Percentiles rank a stretch among this genome's conserved stretches.
These are phyloP conservation scores for Bipolaris oryzae DNA, from an alignment of 2,329 filamentous ascomycete species.

Conservation along the genomic window DNA sequence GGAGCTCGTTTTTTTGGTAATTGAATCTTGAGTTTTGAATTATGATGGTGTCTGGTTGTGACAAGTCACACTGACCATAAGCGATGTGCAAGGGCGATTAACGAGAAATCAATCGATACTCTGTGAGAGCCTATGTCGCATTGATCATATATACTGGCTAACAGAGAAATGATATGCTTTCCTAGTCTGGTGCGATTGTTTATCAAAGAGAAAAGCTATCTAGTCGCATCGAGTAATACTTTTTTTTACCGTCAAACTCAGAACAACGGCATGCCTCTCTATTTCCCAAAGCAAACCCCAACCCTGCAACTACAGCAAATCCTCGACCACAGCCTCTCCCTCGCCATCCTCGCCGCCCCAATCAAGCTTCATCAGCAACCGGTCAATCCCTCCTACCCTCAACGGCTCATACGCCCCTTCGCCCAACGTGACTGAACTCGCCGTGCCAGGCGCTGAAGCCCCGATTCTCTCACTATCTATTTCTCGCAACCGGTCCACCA, in stretches of 20 bases:
- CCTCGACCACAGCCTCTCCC: conserved; percentile 24
- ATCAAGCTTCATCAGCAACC: conserved; percentile 89
- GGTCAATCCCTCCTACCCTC: conserved; percentile 79
- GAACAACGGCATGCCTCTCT: neutral
- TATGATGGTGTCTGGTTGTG: too few species aligned
- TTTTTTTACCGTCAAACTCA: too few species aligned
- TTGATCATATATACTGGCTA: neutral
- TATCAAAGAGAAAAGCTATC: neutral
- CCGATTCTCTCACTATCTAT: conserved; percentile 62
- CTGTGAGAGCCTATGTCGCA: neutral
- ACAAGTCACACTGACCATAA: too few species aligned
- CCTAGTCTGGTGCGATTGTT: too few species aligned
- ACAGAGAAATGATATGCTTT: neutral
- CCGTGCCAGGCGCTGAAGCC: conserved; percentile 23
- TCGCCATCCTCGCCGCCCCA: conserved; percentile 52
- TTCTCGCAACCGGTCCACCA: conserved; percentile 62
- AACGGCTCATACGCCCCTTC: conserved; percentile 69
- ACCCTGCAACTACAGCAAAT: conserved; percentile 17
- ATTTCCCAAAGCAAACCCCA: neutral
- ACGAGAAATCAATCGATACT: neutral
- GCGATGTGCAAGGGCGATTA: neutral
- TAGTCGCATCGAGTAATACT: neutral
- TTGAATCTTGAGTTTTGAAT: too few species aligned
- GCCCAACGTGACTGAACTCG: conserved; percentile 20
- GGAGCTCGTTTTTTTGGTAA: too few species aligned